Conservation (phyloP, 805 yeast genomes). For the Barnettozyma botsteinii region DNA sequence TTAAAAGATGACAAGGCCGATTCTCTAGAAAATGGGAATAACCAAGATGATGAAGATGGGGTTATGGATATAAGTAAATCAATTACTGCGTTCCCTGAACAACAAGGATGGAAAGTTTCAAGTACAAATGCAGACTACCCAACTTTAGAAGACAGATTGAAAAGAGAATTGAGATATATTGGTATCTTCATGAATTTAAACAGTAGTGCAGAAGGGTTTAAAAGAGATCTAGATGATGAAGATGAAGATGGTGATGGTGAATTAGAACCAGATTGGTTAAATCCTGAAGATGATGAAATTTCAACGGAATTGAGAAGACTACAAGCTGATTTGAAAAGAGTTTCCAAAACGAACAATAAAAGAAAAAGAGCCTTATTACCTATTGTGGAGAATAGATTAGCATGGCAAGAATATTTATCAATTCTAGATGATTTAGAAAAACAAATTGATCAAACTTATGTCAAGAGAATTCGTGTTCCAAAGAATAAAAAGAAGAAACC, state of each 20-base stretch:
- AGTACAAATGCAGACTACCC: constrained; percentile 57
- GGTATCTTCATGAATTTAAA: constrained; percentile 73
- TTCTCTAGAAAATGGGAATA: constrained; percentile 15
- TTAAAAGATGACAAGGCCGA: constrained; percentile 36
- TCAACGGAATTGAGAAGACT: constrained; percentile 73
- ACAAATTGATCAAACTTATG: constrained; percentile 92
- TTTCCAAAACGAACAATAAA: constrained; percentile 56
- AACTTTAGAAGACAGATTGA: constrained; percentile 79
- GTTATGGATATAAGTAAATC: constrained; percentile 24
- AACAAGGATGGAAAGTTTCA: constrained; percentile 43
- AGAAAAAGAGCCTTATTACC: constrained; percentile 66
- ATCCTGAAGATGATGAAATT: constrained; percentile 89
- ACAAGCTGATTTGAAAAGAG: constrained; percentile 60
- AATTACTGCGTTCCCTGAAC: constrained; percentile 33
- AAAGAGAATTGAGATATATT: constrained; percentile 81
- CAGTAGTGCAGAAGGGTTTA: constrained; percentile 14
- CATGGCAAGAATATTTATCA: constrained; percentile 90
- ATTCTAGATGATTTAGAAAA: constrained; percentile 91
- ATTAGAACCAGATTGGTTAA: constrained; percentile 54
- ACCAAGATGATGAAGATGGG: constrained; percentile 21
- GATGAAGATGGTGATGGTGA: constrained; percentile 18
- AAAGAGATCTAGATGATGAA: constrained; percentile 21
- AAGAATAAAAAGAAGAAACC: constrained; percentile 39
- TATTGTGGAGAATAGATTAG: constrained; percentile 76
- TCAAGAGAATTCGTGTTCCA: constrained; percentile 73